Conservation (phyloP, 2,329 filamentous ascomycete genomes). For the Exophiala sideris region DNA sequence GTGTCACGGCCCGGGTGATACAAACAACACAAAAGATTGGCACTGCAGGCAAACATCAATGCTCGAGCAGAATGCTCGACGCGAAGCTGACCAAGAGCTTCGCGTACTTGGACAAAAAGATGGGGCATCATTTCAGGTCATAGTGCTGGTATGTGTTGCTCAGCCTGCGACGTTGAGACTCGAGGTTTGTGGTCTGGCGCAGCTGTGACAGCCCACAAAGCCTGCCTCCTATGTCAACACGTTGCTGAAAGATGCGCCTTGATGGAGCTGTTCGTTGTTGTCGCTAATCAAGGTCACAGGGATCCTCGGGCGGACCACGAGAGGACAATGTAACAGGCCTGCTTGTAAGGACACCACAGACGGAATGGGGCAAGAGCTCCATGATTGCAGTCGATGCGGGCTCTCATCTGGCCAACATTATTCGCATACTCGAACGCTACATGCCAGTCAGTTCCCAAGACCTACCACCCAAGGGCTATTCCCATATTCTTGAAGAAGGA, state of each 20-base stretch:
- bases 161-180: conserved; percentile 4
- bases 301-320: conserved; percentile 80
- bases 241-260: background rate
- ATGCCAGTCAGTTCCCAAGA: conserved; percentile 34
- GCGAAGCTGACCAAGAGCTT: conserved; percentile 15
- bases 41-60: conserved; percentile 10
- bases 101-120: conserved; percentile 29
- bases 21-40: conserved; percentile 1
- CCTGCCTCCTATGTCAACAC: background rate
- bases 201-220: background rate
- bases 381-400: conserved; percentile 92
- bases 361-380: conserved; percentile 77
- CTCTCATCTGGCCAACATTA: conserved; percentile 80
- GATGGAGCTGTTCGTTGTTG: background rate
- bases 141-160: conserved; percentile 58
- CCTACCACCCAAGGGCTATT: conserved; percentile 29
- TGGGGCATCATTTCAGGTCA: conserved; percentile 63
- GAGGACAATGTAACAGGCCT: conserved; percentile 90
- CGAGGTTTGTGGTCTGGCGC: background rate
- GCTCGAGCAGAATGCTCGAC: conserved; percentile 18
- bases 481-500: conserved; percentile 47
- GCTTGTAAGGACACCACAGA: conserved; percentile 75
- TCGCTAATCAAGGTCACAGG: conserved; percentile 51
- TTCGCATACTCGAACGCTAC: conserved; percentile 67
- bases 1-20: conserved; percentile 10